A percentile compares a stretch with the other conserved stretches of the same genome.
phyloP scores from a whole-genome alignment of 192 early-diverging fungal genomes.

The Chytriomyces hyalinus region DNA sequence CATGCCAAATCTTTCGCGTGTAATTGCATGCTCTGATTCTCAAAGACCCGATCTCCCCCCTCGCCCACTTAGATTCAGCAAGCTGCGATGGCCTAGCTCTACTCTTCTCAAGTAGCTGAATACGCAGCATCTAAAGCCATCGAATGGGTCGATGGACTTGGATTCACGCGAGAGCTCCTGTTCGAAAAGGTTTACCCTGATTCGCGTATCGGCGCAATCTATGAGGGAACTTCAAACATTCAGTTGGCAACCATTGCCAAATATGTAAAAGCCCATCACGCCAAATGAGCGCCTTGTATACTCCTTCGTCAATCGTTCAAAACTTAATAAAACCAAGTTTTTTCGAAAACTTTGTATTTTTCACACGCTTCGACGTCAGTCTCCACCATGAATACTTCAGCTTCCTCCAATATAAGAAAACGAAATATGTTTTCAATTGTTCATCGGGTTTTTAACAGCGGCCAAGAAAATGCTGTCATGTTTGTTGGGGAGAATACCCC shows the following conservation, averaged over 20 bases:
- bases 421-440: too few species aligned
- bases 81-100: conserved; percentile 98
- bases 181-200: conserved; percentile 96
- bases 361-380: too few species aligned
- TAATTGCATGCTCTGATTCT: too few species aligned
- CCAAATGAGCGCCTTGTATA: neutral
- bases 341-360: too few species aligned
- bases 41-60: neutral
- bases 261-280: conserved; percentile 51
- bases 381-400: too few species aligned
- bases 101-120: conserved; percentile 93
- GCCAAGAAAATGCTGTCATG: too few species aligned
- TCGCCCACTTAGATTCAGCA: conserved; percentile 63
- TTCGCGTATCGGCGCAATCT: conserved; percentile 96
- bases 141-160: conserved; percentile 97
- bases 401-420: too few species aligned
- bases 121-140: conserved; percentile 83
- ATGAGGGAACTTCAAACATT: conserved; percentile 93
- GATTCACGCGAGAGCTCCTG: conserved; percentile 85
- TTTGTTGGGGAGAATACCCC: too few species aligned
- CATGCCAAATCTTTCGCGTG: too few species aligned
- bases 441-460: too few species aligned
- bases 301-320: too few species aligned
- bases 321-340: too few species aligned
- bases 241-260: conserved; percentile 94